phyloP scores from a whole-genome alignment of 2,329 filamentous ascomycete genomes.

The Fusarium sp. region DNA sequence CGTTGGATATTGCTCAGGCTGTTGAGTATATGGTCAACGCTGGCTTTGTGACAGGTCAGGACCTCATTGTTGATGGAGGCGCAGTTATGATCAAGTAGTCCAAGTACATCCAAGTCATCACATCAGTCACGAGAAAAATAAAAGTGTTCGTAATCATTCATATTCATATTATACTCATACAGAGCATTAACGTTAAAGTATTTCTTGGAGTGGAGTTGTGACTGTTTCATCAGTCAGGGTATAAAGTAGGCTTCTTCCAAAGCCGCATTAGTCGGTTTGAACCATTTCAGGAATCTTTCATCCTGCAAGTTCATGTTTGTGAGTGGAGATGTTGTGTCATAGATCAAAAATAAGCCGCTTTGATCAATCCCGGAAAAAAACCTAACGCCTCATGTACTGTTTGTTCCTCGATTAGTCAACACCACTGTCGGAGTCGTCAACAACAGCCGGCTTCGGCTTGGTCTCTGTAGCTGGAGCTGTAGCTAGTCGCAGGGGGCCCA shows the following conservation, averaged over 20 bases:
- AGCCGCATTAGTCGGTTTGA: constrained; percentile 14
- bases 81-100: constrained; percentile 9
- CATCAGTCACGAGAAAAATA: neutral
- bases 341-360: constrained; percentile 1
- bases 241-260: constrained; percentile 16
- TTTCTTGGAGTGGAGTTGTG: constrained; percentile 16
- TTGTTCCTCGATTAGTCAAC: constrained; percentile 9
- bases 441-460: constrained; percentile 1
- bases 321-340: constrained; percentile 12
- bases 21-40: constrained; percentile 17
- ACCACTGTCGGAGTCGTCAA: neutral
- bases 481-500: neutral
- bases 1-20: constrained; percentile 1
- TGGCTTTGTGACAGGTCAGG: constrained; percentile 13
- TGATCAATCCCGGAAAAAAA: neutral
- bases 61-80: constrained; percentile 5
- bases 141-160: neutral
- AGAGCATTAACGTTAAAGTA: constrained; percentile 8
- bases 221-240: constrained; percentile 8
- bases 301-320: neutral
- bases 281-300: neutral
- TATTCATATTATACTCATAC: constrained; percentile 22
- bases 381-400: constrained; percentile 9
- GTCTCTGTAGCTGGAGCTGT: constrained; percentile 5
- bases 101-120: no score